phyloP scores from a whole-genome alignment of 768 basidiomycete species.

The Termitomyces sp. region DNA sequence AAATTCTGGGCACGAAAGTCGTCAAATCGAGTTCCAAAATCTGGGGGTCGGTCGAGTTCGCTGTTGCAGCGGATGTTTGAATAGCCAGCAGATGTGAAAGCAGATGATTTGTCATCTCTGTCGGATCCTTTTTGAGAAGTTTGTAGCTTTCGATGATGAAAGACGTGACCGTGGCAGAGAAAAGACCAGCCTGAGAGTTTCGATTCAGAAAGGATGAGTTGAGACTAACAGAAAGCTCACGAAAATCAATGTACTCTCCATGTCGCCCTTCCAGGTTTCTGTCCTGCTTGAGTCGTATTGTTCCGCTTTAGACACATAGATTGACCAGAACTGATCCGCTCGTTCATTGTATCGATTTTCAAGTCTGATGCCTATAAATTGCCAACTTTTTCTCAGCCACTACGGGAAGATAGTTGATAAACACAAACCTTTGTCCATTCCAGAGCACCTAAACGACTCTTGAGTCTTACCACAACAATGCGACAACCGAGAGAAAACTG shows the following conservation, averaged over 20 bases:
- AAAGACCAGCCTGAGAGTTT: slow-evolving; percentile 30
- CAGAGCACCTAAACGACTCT: neutral
- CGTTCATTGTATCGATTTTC: neutral
- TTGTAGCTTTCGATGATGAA: slow-evolving; percentile 32
- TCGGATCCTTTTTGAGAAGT: slow-evolving; percentile 23
- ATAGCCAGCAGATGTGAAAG: slow-evolving; percentile 16
- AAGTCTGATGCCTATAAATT: neutral
- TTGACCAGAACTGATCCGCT: slow-evolving; percentile 4
- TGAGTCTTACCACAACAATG: neutral
- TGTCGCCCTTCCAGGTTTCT: slow-evolving; percentile 12
- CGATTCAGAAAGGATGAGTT: neutral
- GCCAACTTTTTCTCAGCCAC: neutral
- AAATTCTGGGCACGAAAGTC: slow-evolving; percentile 8
- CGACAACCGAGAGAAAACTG: neutral
- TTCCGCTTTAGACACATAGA: slow-evolving; percentile 3
- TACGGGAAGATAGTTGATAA: neutral
- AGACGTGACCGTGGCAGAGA: slow-evolving; percentile 31
- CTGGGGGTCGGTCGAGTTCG: neutral
- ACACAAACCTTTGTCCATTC: neutral
- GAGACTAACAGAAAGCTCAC: slow-evolving; percentile 10
- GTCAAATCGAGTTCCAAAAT: neutral
- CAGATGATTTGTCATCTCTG: slow-evolving; percentile 16
- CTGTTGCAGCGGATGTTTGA: slow-evolving; percentile 1
- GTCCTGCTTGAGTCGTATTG: neutral
- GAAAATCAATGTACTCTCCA: slow-evolving; percentile 21